These are phyloP conservation scores for Rosellinia necatrix DNA, from an alignment of 2,329 filamentous ascomycete species.

Conservation along the genomic window DNA sequence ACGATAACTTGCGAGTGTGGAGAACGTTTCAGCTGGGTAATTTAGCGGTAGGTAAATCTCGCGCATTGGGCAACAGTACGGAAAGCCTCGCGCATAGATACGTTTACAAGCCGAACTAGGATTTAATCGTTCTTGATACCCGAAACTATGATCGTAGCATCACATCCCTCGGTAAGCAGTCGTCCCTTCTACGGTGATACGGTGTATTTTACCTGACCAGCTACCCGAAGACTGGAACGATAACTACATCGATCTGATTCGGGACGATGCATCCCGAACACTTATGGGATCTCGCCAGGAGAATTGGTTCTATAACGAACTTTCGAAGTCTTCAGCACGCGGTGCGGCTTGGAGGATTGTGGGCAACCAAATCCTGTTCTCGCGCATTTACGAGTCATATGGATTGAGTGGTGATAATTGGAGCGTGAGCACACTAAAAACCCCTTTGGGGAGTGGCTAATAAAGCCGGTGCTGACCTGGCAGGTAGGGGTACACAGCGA, in stretches of 20 bases:
- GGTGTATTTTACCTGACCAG: constrained; percentile 9
- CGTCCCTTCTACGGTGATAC: background rate
- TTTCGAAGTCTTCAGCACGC: constrained; percentile 63
- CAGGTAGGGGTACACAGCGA: constrained; percentile 66
- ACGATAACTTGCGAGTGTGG: constrained; percentile 73
- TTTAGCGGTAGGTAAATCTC: constrained; percentile 51
- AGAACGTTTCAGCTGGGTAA: constrained; percentile 68
- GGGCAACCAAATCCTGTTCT: constrained; percentile 73
- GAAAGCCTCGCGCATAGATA: constrained; percentile 66
- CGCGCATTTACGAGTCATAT: constrained; percentile 49
- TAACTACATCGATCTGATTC: constrained; percentile 63
- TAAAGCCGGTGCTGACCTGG: background rate
- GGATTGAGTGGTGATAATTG: constrained; percentile 43
- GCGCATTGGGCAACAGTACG: too few relatives aligned
- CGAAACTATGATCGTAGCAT: constrained; percentile 70
- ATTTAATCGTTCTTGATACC: constrained; percentile 72
- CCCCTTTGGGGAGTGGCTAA: too few relatives aligned
- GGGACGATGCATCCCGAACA: constrained; percentile 68
- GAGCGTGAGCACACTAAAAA: constrained; percentile 41
- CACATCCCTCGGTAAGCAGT: constrained; percentile 48
- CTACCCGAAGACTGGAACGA: constrained; percentile 60
- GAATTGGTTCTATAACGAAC: constrained; percentile 70
- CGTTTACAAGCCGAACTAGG: constrained; percentile 47
- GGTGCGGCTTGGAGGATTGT: constrained; percentile 73
- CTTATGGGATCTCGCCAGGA: constrained; percentile 77